Evolutionary conservation across 192 early-diverging fungal genomes (phyloP).

Genomic region (Hyaloraphidium curvatum): DNA sequence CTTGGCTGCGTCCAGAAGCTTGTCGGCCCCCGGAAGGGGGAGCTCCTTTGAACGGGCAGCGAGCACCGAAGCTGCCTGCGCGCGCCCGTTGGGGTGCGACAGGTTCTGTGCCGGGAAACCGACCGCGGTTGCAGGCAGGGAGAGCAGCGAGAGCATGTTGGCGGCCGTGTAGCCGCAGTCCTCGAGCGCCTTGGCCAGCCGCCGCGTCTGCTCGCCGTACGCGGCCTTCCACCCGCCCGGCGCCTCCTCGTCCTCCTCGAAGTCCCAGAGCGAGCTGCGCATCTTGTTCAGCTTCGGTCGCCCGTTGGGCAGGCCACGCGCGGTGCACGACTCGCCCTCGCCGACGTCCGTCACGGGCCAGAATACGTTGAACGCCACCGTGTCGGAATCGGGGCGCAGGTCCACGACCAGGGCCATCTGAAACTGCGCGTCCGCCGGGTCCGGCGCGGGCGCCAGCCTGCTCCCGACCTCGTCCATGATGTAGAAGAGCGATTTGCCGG

Average conservation of each 20-base stretch:
- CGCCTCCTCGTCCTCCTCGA: background rate
- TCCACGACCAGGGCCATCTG: too few relatives aligned
- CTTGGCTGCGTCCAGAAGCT: too few relatives aligned
- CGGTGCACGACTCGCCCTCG: background rate
- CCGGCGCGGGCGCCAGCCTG: background rate
- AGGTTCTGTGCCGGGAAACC: background rate
- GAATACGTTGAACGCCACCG: background rate
- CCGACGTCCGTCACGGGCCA: background rate
- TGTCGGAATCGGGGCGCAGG: background rate
- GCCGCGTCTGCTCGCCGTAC: background rate
- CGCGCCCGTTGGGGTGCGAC: background rate
- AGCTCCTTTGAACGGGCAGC: too few relatives aligned
- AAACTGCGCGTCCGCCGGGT: too few relatives aligned
- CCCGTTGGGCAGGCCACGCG: background rate
- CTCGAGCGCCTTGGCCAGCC: background rate
- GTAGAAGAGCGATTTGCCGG: background rate
- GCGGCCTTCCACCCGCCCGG: background rate
- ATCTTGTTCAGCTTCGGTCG: background rate
- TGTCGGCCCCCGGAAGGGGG: too few relatives aligned
- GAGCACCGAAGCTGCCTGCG: background rate
- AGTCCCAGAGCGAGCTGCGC: background rate
- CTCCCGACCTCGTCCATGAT: background rate
- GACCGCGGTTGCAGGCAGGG: background rate
- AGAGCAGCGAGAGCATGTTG: background rate
- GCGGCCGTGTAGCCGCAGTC: background rate